Evolutionary conservation across 768 basidiomycete genomes (phyloP).

Genomic region (Lenzites betulinus): DNA sequence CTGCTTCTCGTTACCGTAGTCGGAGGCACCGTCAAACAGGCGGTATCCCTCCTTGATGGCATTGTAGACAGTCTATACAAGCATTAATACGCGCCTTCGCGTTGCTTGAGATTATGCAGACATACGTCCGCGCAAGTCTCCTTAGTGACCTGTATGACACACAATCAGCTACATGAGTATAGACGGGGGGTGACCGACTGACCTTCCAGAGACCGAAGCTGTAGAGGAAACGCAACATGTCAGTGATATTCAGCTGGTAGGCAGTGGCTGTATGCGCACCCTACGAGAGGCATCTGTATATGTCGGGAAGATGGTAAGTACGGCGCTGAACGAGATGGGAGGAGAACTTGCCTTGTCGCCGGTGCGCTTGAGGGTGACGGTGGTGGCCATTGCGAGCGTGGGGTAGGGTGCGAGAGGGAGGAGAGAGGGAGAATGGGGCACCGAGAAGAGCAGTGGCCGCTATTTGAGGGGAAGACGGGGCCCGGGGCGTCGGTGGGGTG

Average conservation of each 20-base stretch:
- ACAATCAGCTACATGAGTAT: neutral
- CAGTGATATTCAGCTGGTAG: neutral
- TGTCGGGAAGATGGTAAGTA: neutral
- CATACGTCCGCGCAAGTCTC: slow-evolving; percentile 60
- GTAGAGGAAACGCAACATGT: neutral
- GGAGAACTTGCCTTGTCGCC: slow-evolving; percentile 51
- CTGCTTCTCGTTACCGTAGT: slow-evolving; percentile 90
- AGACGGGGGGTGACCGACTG: slow-evolving; percentile 5
- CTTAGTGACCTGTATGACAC: slow-evolving; percentile 52
- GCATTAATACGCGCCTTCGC: slow-evolving; percentile 5
- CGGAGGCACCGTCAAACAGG: slow-evolving; percentile 82
- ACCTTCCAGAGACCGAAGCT: slow-evolving; percentile 79
- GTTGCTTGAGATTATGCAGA: neutral
- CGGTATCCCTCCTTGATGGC: slow-evolving; percentile 88
- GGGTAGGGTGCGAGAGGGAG: slow-evolving; percentile 13
- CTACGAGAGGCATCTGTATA: slow-evolving; percentile 67
- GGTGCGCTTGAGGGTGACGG: slow-evolving; percentile 56
- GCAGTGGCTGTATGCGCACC: slow-evolving; percentile 43
- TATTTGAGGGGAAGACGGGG: slow-evolving; percentile 14
- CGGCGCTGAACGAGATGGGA: neutral
- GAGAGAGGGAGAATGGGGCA: slow-evolving; percentile 17
- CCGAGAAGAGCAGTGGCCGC: slow-evolving; percentile 4
- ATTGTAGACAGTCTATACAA: slow-evolving; percentile 69
- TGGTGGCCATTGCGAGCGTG: slow-evolving; percentile 46
- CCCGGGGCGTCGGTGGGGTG: neutral